A percentile compares a stretch with the other conserved stretches of the same genome.
Conservation (phyloP, 495 filamentous ascomycete species). For the Xylaria venustula region DNA sequence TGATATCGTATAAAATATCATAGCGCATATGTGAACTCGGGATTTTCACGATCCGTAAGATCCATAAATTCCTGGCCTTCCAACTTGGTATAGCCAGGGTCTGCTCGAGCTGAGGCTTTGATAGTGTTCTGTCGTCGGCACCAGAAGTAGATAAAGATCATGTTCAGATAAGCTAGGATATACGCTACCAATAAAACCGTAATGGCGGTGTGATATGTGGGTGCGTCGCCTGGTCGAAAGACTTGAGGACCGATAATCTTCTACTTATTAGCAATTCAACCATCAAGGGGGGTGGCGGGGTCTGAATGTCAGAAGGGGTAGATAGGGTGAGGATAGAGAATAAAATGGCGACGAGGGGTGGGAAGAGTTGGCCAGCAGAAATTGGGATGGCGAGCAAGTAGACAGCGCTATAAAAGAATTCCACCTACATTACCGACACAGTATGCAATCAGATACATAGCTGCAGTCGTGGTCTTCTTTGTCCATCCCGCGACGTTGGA, state of each 20-base stretch:
- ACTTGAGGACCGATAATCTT: slow-evolving; percentile 42
- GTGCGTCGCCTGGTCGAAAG: slow-evolving; percentile 41
- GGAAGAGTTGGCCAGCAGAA: neutral
- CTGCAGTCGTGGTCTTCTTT: slow-evolving; percentile 72
- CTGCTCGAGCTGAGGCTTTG: slow-evolving; percentile 54
- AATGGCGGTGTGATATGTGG: slow-evolving; percentile 65
- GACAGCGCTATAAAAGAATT: slow-evolving; percentile 5
- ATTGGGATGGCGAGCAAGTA: no score
- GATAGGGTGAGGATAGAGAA: no score
- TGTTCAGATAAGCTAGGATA: slow-evolving; percentile 52
- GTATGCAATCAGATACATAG: slow-evolving; percentile 67
- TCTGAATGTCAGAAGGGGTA: no score
- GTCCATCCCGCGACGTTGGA: slow-evolving; percentile 72
- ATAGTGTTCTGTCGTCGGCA: slow-evolving; percentile 59
- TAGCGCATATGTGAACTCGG: slow-evolving; percentile 64
- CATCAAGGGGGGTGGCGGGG: no score
- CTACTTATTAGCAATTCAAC: neutral
- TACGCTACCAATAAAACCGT: slow-evolving; percentile 68
- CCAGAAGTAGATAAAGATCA: slow-evolving; percentile 63
- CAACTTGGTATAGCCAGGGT: slow-evolving; percentile 59
- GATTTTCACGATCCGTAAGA: slow-evolving; percentile 68
- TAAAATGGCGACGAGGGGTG: no score
- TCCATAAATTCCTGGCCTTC: slow-evolving; percentile 67
- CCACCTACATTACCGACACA: slow-evolving; percentile 59
- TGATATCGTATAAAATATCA: slow-evolving; percentile 23